phyloP scores from a whole-genome alignment of 1,139 yeast species.

The Neolecta irregularis region DNA sequence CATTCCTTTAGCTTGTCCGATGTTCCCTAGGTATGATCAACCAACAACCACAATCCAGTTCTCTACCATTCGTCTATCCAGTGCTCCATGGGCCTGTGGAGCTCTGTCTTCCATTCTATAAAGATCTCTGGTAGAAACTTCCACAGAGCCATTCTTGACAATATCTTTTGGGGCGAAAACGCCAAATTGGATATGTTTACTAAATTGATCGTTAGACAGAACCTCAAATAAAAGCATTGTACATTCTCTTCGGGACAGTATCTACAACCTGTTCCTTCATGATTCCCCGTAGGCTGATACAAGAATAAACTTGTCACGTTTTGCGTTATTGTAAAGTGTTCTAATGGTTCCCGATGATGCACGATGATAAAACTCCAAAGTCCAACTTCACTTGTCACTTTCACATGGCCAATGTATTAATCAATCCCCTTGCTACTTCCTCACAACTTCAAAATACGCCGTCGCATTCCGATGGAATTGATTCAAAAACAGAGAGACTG shows the following conservation, averaged over 20 bases:
- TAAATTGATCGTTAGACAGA: not conserved
- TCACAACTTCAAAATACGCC: too few species aligned
- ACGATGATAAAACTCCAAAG: too few species aligned
- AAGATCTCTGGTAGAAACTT: slow-evolving; percentile 77
- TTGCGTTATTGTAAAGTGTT: too few species aligned
- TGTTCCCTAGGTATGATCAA: slow-evolving; percentile 41
- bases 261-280: slow-evolving; percentile 12
- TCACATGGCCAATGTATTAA: too few species aligned
- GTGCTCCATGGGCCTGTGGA: slow-evolving; percentile 71
- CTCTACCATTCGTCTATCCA: slow-evolving; percentile 64
- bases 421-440: too few species aligned
- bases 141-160: slow-evolving; percentile 86
- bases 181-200: slow-evolving; percentile 76
- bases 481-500: not conserved
- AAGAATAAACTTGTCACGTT: too few species aligned
- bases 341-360: too few species aligned
- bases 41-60: slow-evolving; percentile 2
- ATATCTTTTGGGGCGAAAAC: slow-evolving; percentile 85
- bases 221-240: not conserved
- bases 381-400: too few species aligned
- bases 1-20: slow-evolving; percentile 76
- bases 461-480: too few species aligned
- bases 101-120: slow-evolving; percentile 80
- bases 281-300: too few species aligned
- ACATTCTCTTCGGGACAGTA: slow-evolving; percentile 13